phyloP scores from a whole-genome alignment of 331 rosid species.

The Malus hybrid region DNA sequence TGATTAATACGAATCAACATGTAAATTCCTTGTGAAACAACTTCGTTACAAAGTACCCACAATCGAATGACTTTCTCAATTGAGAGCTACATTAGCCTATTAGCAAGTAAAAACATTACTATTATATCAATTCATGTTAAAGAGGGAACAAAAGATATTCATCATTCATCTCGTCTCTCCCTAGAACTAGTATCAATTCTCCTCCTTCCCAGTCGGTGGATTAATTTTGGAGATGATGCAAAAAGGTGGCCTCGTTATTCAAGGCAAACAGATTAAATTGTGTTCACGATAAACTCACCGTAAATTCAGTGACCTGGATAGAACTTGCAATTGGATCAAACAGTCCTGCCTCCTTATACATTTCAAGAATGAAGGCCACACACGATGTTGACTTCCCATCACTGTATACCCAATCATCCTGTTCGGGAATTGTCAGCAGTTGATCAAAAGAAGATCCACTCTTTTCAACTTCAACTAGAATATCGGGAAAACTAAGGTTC shows the following conservation, averaged over 20 bases:
- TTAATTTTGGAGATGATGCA: background rate
- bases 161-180: background rate
- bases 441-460: slow-evolving; percentile 81
- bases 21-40: background rate
- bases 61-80: background rate
- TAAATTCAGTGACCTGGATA: slow-evolving; percentile 92
- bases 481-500: slow-evolving; percentile 76
- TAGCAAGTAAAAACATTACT: background rate
- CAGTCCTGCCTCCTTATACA: slow-evolving; percentile 92
- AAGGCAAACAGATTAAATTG: slow-evolving; percentile 1
- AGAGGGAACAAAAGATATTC: background rate
- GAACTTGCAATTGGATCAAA: slow-evolving; percentile 74
- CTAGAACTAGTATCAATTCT: background rate
- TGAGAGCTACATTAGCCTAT: background rate
- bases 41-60: background rate
- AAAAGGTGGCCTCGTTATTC: background rate
- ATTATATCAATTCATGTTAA: background rate
- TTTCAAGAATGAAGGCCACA: slow-evolving; percentile 75
- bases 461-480: slow-evolving; percentile 77
- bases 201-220: background rate
- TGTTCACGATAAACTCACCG: slow-evolving; percentile 46
- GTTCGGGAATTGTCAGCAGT: slow-evolving; percentile 82
- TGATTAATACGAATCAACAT: background rate
- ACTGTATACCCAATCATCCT: slow-evolving; percentile 80
- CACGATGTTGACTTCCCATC: slow-evolving; percentile 95